These are phyloP conservation scores for Penicillium sp. DNA, from an alignment of 2,329 filamentous ascomycete genomes.

Conservation along the genomic window DNA sequence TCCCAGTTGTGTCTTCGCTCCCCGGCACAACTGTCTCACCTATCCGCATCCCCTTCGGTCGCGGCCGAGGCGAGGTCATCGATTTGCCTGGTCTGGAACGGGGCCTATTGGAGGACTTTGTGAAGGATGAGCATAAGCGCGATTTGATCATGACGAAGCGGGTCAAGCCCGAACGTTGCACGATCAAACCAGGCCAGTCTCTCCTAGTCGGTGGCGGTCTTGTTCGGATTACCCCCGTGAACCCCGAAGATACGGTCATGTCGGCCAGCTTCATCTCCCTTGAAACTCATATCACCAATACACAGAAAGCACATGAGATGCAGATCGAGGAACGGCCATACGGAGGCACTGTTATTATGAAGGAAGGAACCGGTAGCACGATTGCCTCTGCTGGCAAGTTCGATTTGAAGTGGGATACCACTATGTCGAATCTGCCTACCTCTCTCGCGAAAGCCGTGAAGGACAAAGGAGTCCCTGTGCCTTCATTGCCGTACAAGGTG, in stretches of 20 bases:
- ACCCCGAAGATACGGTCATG: constrained; percentile 63
- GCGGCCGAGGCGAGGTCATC: constrained; percentile 81
- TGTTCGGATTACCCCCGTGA: constrained; percentile 76
- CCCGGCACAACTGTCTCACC: constrained; percentile 94
- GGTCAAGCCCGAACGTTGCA: constrained; percentile 66
- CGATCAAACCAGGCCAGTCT: constrained; percentile 72
- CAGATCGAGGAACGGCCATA: constrained; percentile 61
- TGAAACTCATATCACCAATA: constrained; percentile 69
- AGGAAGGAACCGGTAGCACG: constrained; percentile 54
- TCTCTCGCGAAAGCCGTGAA: constrained; percentile 62
- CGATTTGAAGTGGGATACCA: constrained; percentile 75
- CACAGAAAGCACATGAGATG: constrained; percentile 71
- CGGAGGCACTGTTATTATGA: constrained; percentile 61
- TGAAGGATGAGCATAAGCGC: constrained; percentile 61
- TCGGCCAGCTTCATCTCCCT: constrained; percentile 85
- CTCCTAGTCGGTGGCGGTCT: constrained; percentile 81
- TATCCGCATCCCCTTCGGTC: constrained; percentile 86
- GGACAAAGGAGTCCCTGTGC: constrained; percentile 56
- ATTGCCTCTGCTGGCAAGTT: constrained; percentile 72
- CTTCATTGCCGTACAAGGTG: constrained; percentile 68
- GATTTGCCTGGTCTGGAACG: constrained; percentile 84
- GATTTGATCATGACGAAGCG: constrained; percentile 76
- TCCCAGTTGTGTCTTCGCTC: constrained; percentile 80
- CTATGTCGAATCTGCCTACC: constrained; percentile 70
- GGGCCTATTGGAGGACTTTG: constrained; percentile 66